These are phyloP conservation scores for Trypanosoma congolense DNA, from an alignment of 208 protist genomes.

Conservation along the genomic window DNA sequence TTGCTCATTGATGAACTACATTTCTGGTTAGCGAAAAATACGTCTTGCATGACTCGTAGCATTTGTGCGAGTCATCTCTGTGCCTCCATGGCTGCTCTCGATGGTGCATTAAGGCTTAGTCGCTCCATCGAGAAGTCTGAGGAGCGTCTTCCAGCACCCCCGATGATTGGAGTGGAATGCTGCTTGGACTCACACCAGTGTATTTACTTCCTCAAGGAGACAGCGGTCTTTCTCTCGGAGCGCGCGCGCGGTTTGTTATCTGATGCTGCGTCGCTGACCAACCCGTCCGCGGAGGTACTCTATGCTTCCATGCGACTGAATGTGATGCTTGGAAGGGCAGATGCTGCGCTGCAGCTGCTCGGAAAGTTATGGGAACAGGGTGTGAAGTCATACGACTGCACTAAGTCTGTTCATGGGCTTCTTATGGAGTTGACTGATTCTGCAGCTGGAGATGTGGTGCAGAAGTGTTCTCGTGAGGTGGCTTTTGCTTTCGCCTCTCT, in stretches of 20 bases:
- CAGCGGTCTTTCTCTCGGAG: neutral
- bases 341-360: conserved; percentile 4
- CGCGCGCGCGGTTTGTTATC: conserved; percentile 9
- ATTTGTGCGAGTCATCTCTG: conserved; percentile 29
- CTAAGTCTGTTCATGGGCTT: conserved; percentile 16
- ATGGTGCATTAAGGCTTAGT: conserved; percentile 32
- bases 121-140: conserved; percentile 10
- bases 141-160: conserved; percentile 20
- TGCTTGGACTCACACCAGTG: conserved; percentile 20
- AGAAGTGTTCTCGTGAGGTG: conserved; percentile 7
- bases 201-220: conserved; percentile 11
- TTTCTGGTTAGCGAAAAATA: conserved; percentile 39
- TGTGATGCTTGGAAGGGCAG: conserved; percentile 2
- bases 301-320: conserved; percentile 12
- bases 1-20: conserved; percentile 46
- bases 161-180: conserved; percentile 44
- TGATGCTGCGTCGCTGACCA: neutral
- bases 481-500: conserved; percentile 17
- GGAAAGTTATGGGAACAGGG: conserved; percentile 4
- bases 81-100: conserved; percentile 27
- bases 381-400: conserved; percentile 5
- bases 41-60: conserved; percentile 17
- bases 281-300: conserved; percentile 3
- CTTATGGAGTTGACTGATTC: conserved; percentile 4
- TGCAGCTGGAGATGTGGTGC: neutral